Conservation (phyloP, 345 rosid genomes). For the Xanthoceras sorbifolium region DNA sequence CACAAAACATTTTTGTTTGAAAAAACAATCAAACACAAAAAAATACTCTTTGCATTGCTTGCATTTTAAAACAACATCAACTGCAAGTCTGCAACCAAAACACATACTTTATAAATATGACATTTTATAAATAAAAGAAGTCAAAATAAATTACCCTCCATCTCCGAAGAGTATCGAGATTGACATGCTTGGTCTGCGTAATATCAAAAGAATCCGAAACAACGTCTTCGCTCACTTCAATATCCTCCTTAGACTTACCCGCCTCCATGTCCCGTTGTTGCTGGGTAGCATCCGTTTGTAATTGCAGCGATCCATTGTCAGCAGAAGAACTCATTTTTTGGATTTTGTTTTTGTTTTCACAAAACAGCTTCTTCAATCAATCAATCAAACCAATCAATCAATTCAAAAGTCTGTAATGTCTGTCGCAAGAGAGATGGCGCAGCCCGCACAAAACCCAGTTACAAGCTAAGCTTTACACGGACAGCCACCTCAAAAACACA, state of each 20-base stretch:
- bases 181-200: not conserved
- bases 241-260: not conserved
- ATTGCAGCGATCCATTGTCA: not conserved
- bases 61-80: not conserved
- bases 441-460: not conserved
- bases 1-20: not conserved
- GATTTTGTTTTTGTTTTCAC: no score
- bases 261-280: not conserved
- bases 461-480: not conserved
- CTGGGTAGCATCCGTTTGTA: not conserved
- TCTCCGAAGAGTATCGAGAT: not conserved
- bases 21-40: no score
- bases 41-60: no score
- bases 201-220: not conserved
- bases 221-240: not conserved
- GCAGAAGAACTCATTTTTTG: not conserved
- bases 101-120: no score
- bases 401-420: not conserved
- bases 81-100: not conserved
- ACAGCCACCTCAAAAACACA: not conserved
- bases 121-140: not conserved
- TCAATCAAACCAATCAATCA: not conserved
- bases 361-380: not conserved
- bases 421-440: slow-evolving; percentile 6
- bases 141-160: not conserved